phyloP scores from a whole-genome alignment of 139 green algal species.

The Tetradesmus lagerheimii region DNA sequence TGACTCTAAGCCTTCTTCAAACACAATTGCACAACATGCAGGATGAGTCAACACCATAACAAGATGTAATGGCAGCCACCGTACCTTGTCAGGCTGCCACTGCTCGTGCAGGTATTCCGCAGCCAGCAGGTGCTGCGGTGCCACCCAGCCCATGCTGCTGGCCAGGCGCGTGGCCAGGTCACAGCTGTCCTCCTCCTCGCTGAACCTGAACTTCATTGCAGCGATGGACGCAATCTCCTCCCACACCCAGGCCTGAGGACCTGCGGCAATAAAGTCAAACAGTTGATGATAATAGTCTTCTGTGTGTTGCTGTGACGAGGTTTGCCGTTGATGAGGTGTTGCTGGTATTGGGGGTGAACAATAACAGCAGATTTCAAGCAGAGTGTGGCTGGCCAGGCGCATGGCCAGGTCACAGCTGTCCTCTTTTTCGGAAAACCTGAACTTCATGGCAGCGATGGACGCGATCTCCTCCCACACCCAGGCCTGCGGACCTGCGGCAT shows the following conservation, averaged over 20 bases:
- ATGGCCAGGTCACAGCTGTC: constrained; percentile 83
- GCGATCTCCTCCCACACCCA: constrained; percentile 94
- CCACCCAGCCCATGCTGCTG: constrained; percentile 58
- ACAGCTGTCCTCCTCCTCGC: constrained; percentile 90
- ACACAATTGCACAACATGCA: no score
- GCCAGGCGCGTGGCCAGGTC: constrained; percentile 81
- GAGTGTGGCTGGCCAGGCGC: constrained; percentile 66
- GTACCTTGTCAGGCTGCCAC: constrained; percentile 78
- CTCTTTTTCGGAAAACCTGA: constrained; percentile 88
- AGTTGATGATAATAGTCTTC: no score
- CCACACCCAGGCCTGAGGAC: constrained; percentile 93
- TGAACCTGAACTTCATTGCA: constrained; percentile 79
- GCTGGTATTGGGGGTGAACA: no score
- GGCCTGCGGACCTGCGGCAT: constrained; percentile 63
- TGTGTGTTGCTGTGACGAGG: no score
- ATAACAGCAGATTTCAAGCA: no score
- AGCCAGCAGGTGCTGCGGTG: constrained; percentile 73
- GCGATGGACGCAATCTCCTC: constrained; percentile 84
- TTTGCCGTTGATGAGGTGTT: no score
- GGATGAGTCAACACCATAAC: background rate
- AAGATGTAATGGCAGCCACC: background rate
- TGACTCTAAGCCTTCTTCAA: no score
- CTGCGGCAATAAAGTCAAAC: no score
- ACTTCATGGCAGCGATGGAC: constrained; percentile 81
- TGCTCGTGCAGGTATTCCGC: constrained; percentile 75